Conservation (phyloP, 2,329 filamentous ascomycete species). For the Epichloe coenophiala region DNA sequence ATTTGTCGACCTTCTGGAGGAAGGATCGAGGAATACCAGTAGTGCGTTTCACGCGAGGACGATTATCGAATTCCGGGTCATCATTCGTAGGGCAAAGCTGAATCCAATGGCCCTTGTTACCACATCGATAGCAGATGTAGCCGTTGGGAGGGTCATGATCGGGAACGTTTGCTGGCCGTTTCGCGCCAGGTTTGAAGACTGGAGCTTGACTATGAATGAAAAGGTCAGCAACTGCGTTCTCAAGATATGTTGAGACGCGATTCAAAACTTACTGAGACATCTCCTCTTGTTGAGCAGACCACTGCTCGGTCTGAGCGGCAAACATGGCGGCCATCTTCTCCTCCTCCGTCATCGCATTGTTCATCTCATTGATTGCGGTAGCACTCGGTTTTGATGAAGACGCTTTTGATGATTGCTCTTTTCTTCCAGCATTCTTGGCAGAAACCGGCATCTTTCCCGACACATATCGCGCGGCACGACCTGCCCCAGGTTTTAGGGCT, state of each 20-base stretch:
- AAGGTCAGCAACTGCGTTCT: constrained; percentile 17
- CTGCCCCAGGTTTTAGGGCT: constrained; percentile 71
- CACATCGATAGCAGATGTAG: constrained; percentile 93
- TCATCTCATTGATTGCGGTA: constrained; percentile 51
- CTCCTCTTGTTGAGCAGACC: constrained; percentile 85
- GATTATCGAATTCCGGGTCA: constrained; percentile 88
- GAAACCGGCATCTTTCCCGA: constrained; percentile 88
- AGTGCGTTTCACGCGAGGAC: constrained; percentile 85
- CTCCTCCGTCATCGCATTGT: constrained; percentile 76
- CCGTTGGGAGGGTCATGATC: constrained; percentile 87
- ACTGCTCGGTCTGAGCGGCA: constrained; percentile 76
- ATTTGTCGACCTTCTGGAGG: constrained; percentile 89
- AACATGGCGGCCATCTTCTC: constrained; percentile 91
- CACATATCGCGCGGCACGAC: constrained; percentile 86
- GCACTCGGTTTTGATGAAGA: constrained; percentile 39
- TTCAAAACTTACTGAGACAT: constrained; percentile 57
- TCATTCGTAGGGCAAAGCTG: constrained; percentile 97
- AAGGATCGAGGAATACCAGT: constrained; percentile 95
- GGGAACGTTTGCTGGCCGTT: constrained; percentile 63
- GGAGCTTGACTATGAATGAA: constrained; percentile 40
- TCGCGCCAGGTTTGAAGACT: constrained; percentile 45
- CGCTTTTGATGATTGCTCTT: constrained; percentile 47
- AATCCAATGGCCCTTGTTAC: constrained; percentile 98
- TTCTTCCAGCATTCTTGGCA: constrained; percentile 66
- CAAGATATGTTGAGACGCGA: background rate